Conservation (phyloP, 1,139 yeast genomes). For the Tardiomyces digboiensis region DNA sequence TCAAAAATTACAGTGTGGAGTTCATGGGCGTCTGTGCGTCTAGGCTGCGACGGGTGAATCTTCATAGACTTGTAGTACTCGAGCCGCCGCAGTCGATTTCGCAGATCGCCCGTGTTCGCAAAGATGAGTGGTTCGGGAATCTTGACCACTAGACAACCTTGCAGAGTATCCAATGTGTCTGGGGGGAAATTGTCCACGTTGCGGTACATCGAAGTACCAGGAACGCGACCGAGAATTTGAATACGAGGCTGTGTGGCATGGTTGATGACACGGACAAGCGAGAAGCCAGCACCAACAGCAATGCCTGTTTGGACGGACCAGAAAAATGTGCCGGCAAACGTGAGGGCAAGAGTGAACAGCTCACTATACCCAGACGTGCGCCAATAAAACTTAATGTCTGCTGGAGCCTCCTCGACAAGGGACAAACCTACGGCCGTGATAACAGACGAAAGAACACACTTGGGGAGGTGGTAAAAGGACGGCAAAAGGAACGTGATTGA, state of each 20-base stretch:
- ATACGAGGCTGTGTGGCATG: slow-evolving; percentile 85
- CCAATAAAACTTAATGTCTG: slow-evolving; percentile 67
- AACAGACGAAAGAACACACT: slow-evolving; percentile 72
- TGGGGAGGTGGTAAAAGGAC: slow-evolving; percentile 64
- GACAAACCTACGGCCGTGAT: slow-evolving; percentile 73
- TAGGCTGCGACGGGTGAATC: slow-evolving; percentile 74
- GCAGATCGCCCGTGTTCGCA: slow-evolving; percentile 80
- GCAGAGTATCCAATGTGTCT: slow-evolving; percentile 49
- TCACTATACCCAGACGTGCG: slow-evolving; percentile 70
- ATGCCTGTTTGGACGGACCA: slow-evolving; percentile 90
- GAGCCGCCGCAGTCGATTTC: slow-evolving; percentile 62
- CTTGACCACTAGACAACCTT: slow-evolving; percentile 78
- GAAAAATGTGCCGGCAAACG: slow-evolving; percentile 62
- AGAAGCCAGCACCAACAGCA: slow-evolving; percentile 72
- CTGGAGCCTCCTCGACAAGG: slow-evolving; percentile 80
- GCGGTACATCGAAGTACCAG: slow-evolving; percentile 65
- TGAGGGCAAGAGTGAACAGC: slow-evolving; percentile 59
- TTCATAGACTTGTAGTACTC: slow-evolving; percentile 79
- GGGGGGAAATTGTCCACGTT: slow-evolving; percentile 52
- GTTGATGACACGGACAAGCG: slow-evolving; percentile 68
- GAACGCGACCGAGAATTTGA: slow-evolving; percentile 77
- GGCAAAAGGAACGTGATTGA: slow-evolving; percentile 55
- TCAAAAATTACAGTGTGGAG: slow-evolving; percentile 70
- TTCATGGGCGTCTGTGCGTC: slow-evolving; percentile 41
- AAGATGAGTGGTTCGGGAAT: slow-evolving; percentile 92